Conservation (phyloP, 1,139 yeast species). For the Blastobotrys malaysiensis region DNA sequence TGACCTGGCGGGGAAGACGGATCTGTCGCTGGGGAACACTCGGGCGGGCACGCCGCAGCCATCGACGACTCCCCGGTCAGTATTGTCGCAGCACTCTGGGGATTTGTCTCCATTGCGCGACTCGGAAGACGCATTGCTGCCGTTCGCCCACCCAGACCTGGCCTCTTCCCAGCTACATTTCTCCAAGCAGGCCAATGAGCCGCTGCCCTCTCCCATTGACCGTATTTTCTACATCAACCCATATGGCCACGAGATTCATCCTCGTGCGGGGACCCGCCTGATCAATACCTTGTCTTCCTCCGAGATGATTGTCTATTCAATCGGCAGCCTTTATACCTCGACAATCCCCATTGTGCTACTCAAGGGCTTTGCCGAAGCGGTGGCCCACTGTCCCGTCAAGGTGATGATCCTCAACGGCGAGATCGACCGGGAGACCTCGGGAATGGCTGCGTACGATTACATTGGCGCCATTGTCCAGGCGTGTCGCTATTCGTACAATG, state of each 20-base stretch:
- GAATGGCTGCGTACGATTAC: constrained; percentile 57
- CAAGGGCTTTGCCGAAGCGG: constrained; percentile 54
- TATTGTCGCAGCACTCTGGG: constrained; percentile 8
- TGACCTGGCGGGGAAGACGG: constrained; percentile 1
- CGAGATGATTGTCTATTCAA: constrained; percentile 63
- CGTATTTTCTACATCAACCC: constrained; percentile 79
- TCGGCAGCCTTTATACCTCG: constrained; percentile 87
- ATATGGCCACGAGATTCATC: constrained; percentile 82
- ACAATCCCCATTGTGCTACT: constrained; percentile 70
- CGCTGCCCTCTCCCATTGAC: constrained; percentile 65
- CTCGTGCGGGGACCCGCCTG: constrained; percentile 66
- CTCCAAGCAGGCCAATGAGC: constrained; percentile 47
- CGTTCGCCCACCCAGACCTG: constrained; percentile 75
- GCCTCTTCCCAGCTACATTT: constrained; percentile 70
- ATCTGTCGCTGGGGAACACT: background rate
- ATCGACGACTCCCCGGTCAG: background rate
- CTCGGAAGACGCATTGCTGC: constrained; percentile 60
- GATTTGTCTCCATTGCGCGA: constrained; percentile 27
- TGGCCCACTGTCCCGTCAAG: constrained; percentile 17
- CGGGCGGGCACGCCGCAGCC: constrained; percentile 6
- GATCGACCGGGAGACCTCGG: constrained; percentile 70
- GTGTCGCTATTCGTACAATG: constrained; percentile 19
- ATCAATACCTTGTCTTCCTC: constrained; percentile 43
- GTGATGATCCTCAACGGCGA: constrained; percentile 61
- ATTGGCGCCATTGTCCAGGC: constrained; percentile 49